A percentile compares a stretch with the other conserved stretches of the same genome.
These are phyloP conservation scores for Grosmannia penicillata DNA, from an alignment of 2,329 filamentous ascomycete species.

Conservation along the genomic window DNA sequence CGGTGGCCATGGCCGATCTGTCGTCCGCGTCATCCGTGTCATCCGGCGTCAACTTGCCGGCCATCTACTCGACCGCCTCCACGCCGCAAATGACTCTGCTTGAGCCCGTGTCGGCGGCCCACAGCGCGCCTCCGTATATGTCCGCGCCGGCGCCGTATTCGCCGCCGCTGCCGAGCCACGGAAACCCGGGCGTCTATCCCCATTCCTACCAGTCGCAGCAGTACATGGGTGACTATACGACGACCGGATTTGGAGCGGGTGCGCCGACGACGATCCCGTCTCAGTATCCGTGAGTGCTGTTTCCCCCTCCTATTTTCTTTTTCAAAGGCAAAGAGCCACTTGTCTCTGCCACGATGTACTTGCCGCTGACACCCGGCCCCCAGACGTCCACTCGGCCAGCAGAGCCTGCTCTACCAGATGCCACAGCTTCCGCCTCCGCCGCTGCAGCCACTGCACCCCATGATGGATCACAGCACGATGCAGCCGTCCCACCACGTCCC, in stretches of 20 bases:
- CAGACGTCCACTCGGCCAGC: too few species aligned
- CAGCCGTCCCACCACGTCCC: slow-evolving; percentile 4
- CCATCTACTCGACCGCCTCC: slow-evolving; percentile 36
- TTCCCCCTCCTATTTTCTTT: neutral
- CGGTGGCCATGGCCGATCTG: slow-evolving; percentile 25
- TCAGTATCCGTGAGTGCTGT: slow-evolving; percentile 17
- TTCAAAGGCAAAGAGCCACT: neutral
- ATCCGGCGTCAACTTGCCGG: slow-evolving; percentile 22
- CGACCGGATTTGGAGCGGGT: slow-evolving; percentile 11
- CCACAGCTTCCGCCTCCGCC: slow-evolving; percentile 13
- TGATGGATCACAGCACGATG: slow-evolving; percentile 3
- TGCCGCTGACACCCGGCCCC: too few species aligned
- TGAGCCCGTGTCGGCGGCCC: slow-evolving; percentile 28
- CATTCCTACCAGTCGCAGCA: slow-evolving; percentile 18
- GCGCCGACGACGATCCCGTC: slow-evolving; percentile 15
- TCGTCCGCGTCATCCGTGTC: slow-evolving; percentile 21
- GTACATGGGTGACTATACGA: slow-evolving; percentile 18
- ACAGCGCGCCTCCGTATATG: slow-evolving; percentile 23
- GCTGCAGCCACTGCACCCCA: slow-evolving; percentile 7
- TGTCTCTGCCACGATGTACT: too few species aligned
- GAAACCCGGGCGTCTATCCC: slow-evolving; percentile 16
- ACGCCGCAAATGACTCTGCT: slow-evolving; percentile 34
- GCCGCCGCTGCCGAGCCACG: slow-evolving; percentile 13
- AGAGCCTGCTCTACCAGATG: slow-evolving; percentile 17
- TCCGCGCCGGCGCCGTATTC: slow-evolving; percentile 5